phyloP scores from a whole-genome alignment of 2,329 filamentous ascomycete species.

The Botryosphaeria dothidea region DNA sequence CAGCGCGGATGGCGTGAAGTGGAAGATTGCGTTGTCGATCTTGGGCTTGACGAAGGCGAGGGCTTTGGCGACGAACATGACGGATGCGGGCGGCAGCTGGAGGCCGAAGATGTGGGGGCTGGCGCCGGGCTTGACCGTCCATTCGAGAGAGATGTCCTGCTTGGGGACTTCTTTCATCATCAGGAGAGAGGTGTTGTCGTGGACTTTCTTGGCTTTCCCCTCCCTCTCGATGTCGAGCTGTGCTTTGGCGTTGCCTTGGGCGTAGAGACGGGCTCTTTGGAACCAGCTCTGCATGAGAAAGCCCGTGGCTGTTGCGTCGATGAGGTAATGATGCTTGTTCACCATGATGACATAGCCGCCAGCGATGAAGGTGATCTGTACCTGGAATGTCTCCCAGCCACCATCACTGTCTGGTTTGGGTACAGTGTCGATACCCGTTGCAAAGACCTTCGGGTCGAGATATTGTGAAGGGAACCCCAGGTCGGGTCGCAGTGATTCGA shows the following conservation, averaged over 20 bases:
- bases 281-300: constrained; percentile 6
- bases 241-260: neutral
- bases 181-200: neutral
- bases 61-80: neutral
- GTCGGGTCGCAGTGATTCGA: neutral
- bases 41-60: neutral
- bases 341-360: neutral
- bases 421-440: neutral
- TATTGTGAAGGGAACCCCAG: neutral
- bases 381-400: neutral
- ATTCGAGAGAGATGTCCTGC: neutral
- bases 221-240: neutral
- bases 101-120: neutral
- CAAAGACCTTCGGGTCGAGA: neutral
- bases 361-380: neutral
- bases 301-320: neutral
- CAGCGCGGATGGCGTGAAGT: neutral
- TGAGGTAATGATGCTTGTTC: constrained; percentile 4
- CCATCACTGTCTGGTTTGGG: neutral
- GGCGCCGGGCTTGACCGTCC: neutral
- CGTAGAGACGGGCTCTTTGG: neutral
- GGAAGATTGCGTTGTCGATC: constrained; percentile 2
- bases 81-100: neutral
- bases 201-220: neutral
- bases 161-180: neutral